Conservation (phyloP, 306 rosid genomes). For the Lotus japonicus region DNA sequence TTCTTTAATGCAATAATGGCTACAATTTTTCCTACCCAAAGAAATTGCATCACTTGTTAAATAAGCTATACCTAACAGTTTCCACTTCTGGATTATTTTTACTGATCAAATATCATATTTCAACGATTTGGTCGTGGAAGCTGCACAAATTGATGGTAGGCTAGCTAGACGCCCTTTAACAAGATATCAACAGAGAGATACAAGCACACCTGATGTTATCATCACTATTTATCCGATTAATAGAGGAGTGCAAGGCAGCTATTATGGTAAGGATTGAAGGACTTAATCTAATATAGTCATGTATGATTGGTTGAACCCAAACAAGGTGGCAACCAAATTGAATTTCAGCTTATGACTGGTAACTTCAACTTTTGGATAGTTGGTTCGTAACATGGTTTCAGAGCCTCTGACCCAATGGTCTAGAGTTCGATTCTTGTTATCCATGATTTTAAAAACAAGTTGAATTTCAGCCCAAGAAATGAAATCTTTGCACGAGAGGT, state of each 20-base stretch:
- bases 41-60: neutral
- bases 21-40: no score
- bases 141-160: slow-evolving; percentile 68
- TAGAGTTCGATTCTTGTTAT: no score
- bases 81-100: slow-evolving; percentile 15
- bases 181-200: slow-evolving; percentile 45
- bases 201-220: slow-evolving; percentile 57
- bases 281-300: no score
- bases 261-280: slow-evolving; percentile 38
- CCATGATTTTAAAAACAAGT: no score
- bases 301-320: no score
- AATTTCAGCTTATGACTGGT: no score
- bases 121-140: slow-evolving; percentile 46
- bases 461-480: no score
- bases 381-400: no score
- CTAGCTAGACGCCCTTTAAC: slow-evolving; percentile 61
- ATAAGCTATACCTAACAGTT: neutral
- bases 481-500: no score
- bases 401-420: no score
- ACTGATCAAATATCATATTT: slow-evolving; percentile 45
- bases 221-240: slow-evolving; percentile 34
- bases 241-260: slow-evolving; percentile 36
- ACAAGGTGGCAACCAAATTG: no score
- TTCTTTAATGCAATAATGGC: neutral
- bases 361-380: no score